A percentile compares a stretch with the other conserved stretches of the same genome.
These are phyloP conservation scores for Termitomyces sp. DNA, from an alignment of 768 basidiomycete genomes.

Conservation along the genomic window DNA sequence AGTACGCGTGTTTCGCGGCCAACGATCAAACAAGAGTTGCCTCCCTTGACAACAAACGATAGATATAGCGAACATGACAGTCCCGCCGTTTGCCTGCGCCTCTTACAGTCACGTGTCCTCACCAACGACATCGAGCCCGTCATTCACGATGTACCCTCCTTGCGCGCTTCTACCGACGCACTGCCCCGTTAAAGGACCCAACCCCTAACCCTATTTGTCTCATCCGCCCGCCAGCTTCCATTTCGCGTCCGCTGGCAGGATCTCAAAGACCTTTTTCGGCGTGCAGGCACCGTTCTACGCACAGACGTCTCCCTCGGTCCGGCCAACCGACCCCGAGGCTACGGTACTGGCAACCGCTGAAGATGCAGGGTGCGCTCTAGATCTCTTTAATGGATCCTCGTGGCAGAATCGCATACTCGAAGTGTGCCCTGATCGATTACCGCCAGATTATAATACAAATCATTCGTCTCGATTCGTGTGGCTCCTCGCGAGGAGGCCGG, in stretches of 20 bases:
- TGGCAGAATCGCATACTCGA: slow-evolving; percentile 94
- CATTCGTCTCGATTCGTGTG: slow-evolving; percentile 11
- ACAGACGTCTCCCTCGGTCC: slow-evolving; percentile 77
- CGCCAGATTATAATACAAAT: no score
- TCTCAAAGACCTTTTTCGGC: slow-evolving; percentile 94
- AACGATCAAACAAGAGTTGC: no score
- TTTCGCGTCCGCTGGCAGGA: slow-evolving; percentile 93
- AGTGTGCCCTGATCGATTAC: slow-evolving; percentile 83
- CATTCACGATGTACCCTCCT: slow-evolving; percentile 85
- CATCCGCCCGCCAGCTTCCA: slow-evolving; percentile 57
- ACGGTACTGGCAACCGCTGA: slow-evolving; percentile 94
- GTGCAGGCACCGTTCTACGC: slow-evolving; percentile 84
- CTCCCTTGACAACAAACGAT: no score
- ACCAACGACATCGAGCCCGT: slow-evolving; percentile 87
- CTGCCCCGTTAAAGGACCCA: slow-evolving; percentile 55
- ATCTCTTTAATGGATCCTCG: slow-evolving; percentile 94
- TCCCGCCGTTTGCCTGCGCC: neutral
- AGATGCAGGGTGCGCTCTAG: slow-evolving; percentile 90
- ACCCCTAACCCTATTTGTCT: slow-evolving; percentile 1
- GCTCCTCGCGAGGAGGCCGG: neutral
- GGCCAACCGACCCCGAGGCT: slow-evolving; percentile 88
- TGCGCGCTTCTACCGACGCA: slow-evolving; percentile 43
- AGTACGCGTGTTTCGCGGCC: no score
- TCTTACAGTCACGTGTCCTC: slow-evolving; percentile 27
- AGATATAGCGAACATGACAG: no score